A percentile compares a stretch with the other conserved stretches of the same genome.
These are phyloP conservation scores for Nicotiana noctiflora DNA, from an alignment of 257 asterid species.

Conservation along the genomic window DNA sequence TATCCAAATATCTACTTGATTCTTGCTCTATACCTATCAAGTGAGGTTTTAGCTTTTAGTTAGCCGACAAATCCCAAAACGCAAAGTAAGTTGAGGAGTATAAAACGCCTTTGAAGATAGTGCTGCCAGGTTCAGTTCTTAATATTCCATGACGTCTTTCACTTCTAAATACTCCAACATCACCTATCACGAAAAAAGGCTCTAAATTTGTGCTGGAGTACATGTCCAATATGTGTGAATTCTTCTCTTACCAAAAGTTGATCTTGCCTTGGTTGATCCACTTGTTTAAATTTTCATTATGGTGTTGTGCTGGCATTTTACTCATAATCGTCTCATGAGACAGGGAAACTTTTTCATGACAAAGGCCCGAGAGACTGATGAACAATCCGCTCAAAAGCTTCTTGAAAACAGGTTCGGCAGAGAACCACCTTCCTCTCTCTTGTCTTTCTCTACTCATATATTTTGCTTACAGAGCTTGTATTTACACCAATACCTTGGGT, in stretches of 20 bases:
- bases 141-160: not conserved
- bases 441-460: not conserved
- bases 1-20: not conserved
- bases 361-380: constrained; percentile 77
- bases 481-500: constrained; percentile 8
- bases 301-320: not conserved
- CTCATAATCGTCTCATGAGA: constrained; percentile 1
- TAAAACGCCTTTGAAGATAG: not conserved
- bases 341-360: constrained; percentile 60
- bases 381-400: constrained; percentile 49
- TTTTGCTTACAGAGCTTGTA: not conserved
- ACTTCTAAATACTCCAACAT: constrained; percentile 1
- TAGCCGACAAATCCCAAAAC: not conserved
- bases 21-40: not conserved
- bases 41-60: not conserved
- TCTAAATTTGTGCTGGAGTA: not conserved
- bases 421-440: not conserved
- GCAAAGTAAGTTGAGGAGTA: not conserved
- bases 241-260: constrained; percentile 2
- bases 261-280: not conserved
- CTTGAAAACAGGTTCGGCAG: constrained; percentile 39
- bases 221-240: not conserved
- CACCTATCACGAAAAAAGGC: not conserved
- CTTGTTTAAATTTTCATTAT: not conserved
- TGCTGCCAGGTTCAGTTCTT: not conserved